Evolutionary conservation across 805 yeast species (phyloP).

Genomic region (Saccharomycopsis vini): DNA sequence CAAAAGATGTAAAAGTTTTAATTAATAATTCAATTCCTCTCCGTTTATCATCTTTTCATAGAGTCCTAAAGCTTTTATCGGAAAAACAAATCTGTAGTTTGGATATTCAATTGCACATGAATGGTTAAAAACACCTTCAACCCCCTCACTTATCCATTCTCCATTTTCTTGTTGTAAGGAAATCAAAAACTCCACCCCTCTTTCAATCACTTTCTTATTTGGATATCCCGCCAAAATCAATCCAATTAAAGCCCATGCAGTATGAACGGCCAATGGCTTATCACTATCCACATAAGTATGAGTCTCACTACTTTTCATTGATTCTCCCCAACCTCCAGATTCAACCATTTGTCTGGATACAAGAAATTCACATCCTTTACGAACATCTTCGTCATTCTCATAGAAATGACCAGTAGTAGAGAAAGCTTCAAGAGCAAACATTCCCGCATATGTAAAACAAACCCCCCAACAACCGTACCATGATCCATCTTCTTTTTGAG

Average conservation of each 20-base stretch:
- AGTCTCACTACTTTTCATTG: slow-evolving; percentile 83
- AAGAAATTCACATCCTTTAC: slow-evolving; percentile 78
- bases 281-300: slow-evolving; percentile 60
- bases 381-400: slow-evolving; percentile 49
- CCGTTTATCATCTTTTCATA: slow-evolving; percentile 25
- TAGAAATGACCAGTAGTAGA: slow-evolving; percentile 59
- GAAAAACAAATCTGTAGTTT: slow-evolving; percentile 78
- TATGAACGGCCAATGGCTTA: slow-evolving; percentile 69
- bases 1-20: neutral
- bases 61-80: slow-evolving; percentile 88
- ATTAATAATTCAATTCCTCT: no score
- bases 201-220: slow-evolving; percentile 45
- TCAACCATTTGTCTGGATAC: slow-evolving; percentile 60
- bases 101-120: slow-evolving; percentile 94
- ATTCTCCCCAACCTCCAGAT: slow-evolving; percentile 98
- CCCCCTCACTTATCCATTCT: slow-evolving; percentile 75
- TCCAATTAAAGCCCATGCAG: slow-evolving; percentile 88
- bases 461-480: slow-evolving; percentile 99
- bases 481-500: slow-evolving; percentile 76
- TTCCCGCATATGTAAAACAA: slow-evolving; percentile 89
- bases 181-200: slow-evolving; percentile 58
- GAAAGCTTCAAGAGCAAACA: slow-evolving; percentile 96
- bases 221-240: slow-evolving; percentile 78
- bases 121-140: slow-evolving; percentile 96
- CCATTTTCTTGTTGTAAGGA: slow-evolving; percentile 64